phyloP scores from a whole-genome alignment of 768 basidiomycete species.

The Leccinum truebloodii region DNA sequence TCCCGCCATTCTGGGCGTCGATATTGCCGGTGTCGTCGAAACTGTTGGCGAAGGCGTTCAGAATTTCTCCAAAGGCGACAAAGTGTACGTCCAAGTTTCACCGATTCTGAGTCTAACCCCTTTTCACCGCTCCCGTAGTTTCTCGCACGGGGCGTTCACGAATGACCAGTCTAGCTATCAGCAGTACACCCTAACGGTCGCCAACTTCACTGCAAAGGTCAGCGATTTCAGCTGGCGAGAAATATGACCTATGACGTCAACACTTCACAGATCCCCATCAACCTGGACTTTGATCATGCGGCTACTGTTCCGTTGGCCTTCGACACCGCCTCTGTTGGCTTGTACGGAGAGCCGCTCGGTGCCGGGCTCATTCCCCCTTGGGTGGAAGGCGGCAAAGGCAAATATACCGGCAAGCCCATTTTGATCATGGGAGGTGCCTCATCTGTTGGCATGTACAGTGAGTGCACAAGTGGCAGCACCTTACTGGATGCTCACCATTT shows the following conservation, averaged over 20 bases:
- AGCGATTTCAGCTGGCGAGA: neutral
- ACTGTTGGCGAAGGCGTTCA: slow-evolving; percentile 39
- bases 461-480: slow-evolving; percentile 4
- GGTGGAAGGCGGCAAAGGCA: slow-evolving; percentile 32
- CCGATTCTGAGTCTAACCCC: neutral
- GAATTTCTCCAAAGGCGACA: slow-evolving; percentile 40
- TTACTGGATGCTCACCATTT: slow-evolving; percentile 2
- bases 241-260: slow-evolving; percentile 6
- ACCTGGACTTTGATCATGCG: slow-evolving; percentile 44
- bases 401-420: slow-evolving; percentile 43
- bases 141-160: slow-evolving; percentile 32
- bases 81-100: slow-evolving; percentile 32
- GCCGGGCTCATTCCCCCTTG: slow-evolving; percentile 41
- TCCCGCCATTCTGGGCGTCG: slow-evolving; percentile 38
- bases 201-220: slow-evolving; percentile 40
- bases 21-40: slow-evolving; percentile 41
- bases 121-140: slow-evolving; percentile 1
- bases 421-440: slow-evolving; percentile 51
- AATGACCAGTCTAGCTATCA: slow-evolving; percentile 40
- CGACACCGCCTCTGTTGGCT: slow-evolving; percentile 47
- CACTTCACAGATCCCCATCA: slow-evolving; percentile 41
- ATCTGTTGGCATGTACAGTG: slow-evolving; percentile 50
- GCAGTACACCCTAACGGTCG: slow-evolving; percentile 38
- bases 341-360: slow-evolving; percentile 43
- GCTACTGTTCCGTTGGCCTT: slow-evolving; percentile 49